These are phyloP conservation scores for Trypanosoma grayi DNA, from an alignment of 208 protist species.

Conservation along the genomic window DNA sequence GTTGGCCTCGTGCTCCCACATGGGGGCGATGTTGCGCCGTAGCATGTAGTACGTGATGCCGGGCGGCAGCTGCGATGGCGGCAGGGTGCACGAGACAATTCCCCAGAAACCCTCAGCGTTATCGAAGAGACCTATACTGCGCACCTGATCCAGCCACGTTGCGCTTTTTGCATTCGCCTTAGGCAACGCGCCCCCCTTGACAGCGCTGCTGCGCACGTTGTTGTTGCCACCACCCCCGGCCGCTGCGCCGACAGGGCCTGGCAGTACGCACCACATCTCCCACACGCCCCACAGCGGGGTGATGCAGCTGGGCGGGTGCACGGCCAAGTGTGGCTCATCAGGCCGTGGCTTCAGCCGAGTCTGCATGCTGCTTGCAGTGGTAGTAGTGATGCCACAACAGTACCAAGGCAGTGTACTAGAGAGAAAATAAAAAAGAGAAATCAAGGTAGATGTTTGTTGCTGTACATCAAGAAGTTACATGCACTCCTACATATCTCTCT, in stretches of 20 bases:
- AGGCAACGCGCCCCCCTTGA: conserved; percentile 2
- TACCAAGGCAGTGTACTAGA: background rate
- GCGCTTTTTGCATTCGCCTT: conserved; percentile 11
- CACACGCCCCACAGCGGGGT: conserved; percentile 90
- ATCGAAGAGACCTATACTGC: conserved; percentile 84
- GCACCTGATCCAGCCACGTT: conserved; percentile 81
- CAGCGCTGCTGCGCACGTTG: conserved; percentile 5
- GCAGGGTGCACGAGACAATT: conserved; percentile 63
- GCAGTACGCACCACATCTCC: conserved; percentile 87
- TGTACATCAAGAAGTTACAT: no score
- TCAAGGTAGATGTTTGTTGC: no score
- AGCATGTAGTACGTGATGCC: conserved; percentile 87
- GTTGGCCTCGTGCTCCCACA: conserved; percentile 92
- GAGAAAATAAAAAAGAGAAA: conserved; percentile 29
- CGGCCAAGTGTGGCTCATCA: conserved; percentile 24
- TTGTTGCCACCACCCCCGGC: background rate
- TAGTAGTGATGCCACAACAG: background rate
- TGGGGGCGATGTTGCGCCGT: conserved; percentile 84
- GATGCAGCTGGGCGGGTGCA: conserved; percentile 18
- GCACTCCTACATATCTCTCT: no score
- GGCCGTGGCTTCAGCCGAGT: conserved; percentile 7
- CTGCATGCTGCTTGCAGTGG: conserved; percentile 15
- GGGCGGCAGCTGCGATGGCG: conserved; percentile 70
- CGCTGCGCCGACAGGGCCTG: conserved; percentile 15
- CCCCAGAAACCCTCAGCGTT: conserved; percentile 89